A percentile compares a stretch with the other conserved stretches of the same genome.
Conservation (phyloP, 768 basidiomycete genomes). For the Xanthoconium purpureum region DNA sequence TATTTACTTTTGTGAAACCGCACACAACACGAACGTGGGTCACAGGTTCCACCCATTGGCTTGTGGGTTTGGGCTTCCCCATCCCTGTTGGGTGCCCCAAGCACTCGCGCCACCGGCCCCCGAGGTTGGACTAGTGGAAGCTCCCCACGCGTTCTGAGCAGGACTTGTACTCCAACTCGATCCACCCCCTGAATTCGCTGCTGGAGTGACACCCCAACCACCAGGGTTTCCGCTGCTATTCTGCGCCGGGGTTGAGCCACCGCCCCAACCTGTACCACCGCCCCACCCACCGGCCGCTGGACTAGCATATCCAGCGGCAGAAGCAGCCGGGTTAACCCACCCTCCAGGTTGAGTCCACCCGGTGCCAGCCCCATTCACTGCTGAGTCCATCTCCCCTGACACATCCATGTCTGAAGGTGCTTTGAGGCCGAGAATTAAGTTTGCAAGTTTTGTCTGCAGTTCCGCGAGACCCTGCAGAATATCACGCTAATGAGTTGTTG, state of each 20-base stretch:
- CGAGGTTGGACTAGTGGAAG: conserved; percentile 31
- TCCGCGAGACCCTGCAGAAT: conserved; percentile 63
- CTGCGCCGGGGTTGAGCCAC: conserved; percentile 27
- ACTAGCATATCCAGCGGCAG: conserved; percentile 32
- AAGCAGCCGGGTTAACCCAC: conserved; percentile 30
- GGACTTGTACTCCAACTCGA: conserved; percentile 33
- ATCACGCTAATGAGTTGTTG: neutral
- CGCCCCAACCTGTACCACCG: conserved; percentile 22
- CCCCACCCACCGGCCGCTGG: conserved; percentile 33
- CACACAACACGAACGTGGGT: neutral
- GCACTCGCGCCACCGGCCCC: conserved; percentile 14
- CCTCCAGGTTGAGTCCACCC: conserved; percentile 23
- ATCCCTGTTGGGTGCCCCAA: conserved; percentile 41
- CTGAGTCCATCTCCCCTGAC: conserved; percentile 35
- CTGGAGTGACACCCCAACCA: conserved; percentile 25
- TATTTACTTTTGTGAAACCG: neutral
- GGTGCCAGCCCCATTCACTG: conserved; percentile 24
- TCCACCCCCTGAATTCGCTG: conserved; percentile 25
- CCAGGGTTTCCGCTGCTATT: conserved; percentile 18
- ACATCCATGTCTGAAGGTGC: conserved; percentile 57
- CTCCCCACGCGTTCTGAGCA: conserved; percentile 38
- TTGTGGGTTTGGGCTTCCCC: conserved; percentile 48
- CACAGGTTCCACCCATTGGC: conserved; percentile 53
- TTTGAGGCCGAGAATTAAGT: conserved; percentile 74
- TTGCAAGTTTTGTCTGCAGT: conserved; percentile 77